These are phyloP conservation scores for Gaeumannomyces tritici DNA, from an alignment of 2,329 filamentous ascomycete species.

Conservation along the genomic window DNA sequence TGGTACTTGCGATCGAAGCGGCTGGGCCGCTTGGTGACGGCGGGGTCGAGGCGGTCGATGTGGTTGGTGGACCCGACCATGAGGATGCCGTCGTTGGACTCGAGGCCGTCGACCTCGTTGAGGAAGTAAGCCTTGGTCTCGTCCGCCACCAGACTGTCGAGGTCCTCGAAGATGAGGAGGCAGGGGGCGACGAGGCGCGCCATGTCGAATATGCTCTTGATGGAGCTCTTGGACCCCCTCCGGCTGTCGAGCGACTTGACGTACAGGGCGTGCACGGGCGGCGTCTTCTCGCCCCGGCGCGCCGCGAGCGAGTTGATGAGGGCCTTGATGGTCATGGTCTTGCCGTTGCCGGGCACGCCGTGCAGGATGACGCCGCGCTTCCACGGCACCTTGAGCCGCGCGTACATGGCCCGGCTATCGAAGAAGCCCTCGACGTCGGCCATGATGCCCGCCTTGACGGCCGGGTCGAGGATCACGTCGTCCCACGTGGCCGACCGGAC, in stretches of 20 bases:
- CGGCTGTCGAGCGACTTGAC: conserved; percentile 36
- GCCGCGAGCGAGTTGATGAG: conserved; percentile 46
- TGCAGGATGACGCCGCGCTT: conserved; percentile 62
- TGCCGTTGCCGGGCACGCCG: conserved; percentile 54
- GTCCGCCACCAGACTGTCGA: conserved; percentile 43
- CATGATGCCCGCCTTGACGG: conserved; percentile 42
- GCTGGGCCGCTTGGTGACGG: conserved; percentile 40
- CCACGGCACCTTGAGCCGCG: conserved; percentile 7
- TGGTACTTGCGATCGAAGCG: conserved; percentile 47
- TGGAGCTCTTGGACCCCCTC: conserved; percentile 35
- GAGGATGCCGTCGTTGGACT: conserved; percentile 48
- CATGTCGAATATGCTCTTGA: conserved; percentile 32
- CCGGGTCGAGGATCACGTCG: conserved; percentile 45
- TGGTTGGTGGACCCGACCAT: conserved; percentile 44
- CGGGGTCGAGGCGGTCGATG: conserved; percentile 44
- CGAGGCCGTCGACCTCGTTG: conserved; percentile 50
- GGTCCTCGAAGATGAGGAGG: conserved; percentile 49
- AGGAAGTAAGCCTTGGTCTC: conserved; percentile 45
- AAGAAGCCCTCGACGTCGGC: conserved; percentile 46
- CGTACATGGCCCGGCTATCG: conserved; percentile 36
- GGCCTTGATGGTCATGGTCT: conserved; percentile 56
- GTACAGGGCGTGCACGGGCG: conserved; percentile 38
- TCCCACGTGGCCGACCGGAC: conserved; percentile 38
- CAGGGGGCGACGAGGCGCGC: conserved; percentile 44
- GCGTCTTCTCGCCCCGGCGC: conserved; percentile 26